Evolutionary conservation across 352 stramenopile species (phyloP), one percentile per base, ranked within the genome.

Genomic region (Pythium phragmitis): DNA sequence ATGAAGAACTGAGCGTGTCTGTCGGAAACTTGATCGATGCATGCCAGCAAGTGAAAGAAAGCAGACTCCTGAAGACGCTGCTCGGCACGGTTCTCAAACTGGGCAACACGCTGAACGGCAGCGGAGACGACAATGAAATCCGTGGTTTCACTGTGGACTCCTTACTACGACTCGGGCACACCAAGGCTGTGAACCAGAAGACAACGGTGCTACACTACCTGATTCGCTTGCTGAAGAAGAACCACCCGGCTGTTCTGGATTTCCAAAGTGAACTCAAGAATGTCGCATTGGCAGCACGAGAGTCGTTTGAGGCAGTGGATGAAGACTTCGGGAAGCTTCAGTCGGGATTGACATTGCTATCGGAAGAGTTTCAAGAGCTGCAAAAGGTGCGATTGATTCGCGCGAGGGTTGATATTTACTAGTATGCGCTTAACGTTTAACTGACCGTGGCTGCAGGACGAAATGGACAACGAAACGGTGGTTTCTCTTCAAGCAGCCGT

Each of bases 131-230:
- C 23, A 87, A 89, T 33, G 87, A 89, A 53, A 97, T 97, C 33
- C 89, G 92, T 46, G 97, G 94, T 4, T 99, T 99, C 69, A 98
- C 92, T 0, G 85, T 99, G 5, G 96, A 99, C 75, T 97, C 96
- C 14, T 67, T 99, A 13, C 72, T 99, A 2, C 96, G 84, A 33
- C 94, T 88, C 21, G 84, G 81, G 0, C 82, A 99, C 68, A 98
- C 97, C 46, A 99, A 99, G 71, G 98, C 97, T 7, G 77, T 93
- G 21, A 92, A 99, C 69, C 96, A 98, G 69, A 98, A 98, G 71
- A 99, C 97, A 14, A 99, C 94, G 14, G 95, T 99, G 33, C 76
- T 99, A n/a, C 95, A 99, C 62, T 99, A 99, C 72, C 75, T 99
- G 12, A 92, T 98, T 7, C 97, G 96, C 49, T 65, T 99, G 4